A percentile compares a stretch with the other conserved stretches of the same genome.
Conservation (phyloP, 31 red algal species). For the Bonnemaisonia californica region DNA sequence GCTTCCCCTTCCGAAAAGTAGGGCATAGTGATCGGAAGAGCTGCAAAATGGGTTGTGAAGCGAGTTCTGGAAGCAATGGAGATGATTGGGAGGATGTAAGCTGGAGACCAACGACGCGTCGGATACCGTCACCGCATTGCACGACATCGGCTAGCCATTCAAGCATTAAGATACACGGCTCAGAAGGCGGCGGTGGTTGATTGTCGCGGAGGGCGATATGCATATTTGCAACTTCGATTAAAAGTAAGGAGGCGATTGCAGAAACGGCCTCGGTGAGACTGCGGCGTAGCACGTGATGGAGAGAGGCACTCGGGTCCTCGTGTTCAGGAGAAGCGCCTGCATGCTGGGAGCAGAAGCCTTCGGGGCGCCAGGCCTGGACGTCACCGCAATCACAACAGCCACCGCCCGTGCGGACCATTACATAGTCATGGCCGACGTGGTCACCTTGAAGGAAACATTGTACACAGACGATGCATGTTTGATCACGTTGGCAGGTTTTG, state of each 20-base stretch:
- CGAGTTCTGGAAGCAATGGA: not conserved
- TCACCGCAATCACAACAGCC: conserved; percentile 97
- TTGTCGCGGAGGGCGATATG: not conserved
- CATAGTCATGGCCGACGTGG: conserved; percentile 90
- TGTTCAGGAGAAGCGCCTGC: conserved; percentile 62
- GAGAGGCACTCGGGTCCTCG: conserved; percentile 46
- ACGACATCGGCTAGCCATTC: conserved; percentile 61
- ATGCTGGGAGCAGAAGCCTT: conserved; percentile 76
- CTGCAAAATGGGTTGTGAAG: not conserved
- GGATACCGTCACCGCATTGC: conserved; percentile 65
- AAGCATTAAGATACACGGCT: not conserved
- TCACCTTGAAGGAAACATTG: conserved; percentile 80
- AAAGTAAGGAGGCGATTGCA: conserved; percentile 19
- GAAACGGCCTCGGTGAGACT: conserved; percentile 29
- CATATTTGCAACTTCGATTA: not conserved
- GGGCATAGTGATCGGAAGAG: not conserved
- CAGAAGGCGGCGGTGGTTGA: not conserved
- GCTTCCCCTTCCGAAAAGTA: not conserved
- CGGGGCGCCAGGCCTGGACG: conserved; percentile 73
- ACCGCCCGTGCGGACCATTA: conserved; percentile 81
- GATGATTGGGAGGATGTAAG: conserved; percentile 14
- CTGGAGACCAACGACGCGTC: conserved; percentile 42
- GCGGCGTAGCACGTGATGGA: conserved; percentile 43
- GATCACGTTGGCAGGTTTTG: conserved; percentile 88
- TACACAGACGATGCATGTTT: conserved; percentile 90